These are phyloP conservation scores for Favolaschia claudopus DNA, from an alignment of 768 basidiomycete genomes.

Conservation along the genomic window DNA sequence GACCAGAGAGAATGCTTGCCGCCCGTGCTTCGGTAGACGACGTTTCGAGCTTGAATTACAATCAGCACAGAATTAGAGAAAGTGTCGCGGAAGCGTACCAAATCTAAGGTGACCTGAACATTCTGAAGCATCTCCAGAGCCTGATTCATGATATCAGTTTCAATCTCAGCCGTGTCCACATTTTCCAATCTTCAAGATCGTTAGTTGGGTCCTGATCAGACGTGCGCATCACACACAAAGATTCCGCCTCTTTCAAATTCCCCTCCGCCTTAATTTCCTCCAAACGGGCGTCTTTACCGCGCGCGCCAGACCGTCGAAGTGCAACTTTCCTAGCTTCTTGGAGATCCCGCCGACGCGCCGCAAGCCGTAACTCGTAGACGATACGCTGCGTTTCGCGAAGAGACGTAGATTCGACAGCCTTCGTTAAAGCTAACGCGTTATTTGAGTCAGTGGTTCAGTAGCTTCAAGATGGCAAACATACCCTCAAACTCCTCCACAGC, in stretches of 20 bases:
- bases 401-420: slow-evolving; percentile 35
- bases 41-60: slow-evolving; percentile 42
- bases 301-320: slow-evolving; percentile 57
- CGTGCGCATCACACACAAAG: slow-evolving; percentile 36
- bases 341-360: slow-evolving; percentile 41
- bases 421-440: slow-evolving; percentile 32
- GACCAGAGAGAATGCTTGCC: slow-evolving; percentile 58
- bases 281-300: slow-evolving; percentile 65
- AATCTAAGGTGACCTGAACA: slow-evolving; percentile 16
- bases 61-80: too few species aligned
- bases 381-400: slow-evolving; percentile 32
- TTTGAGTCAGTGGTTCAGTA: background rate
- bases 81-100: too few species aligned
- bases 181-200: slow-evolving; percentile 32
- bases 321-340: slow-evolving; percentile 54
- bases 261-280: slow-evolving; percentile 55
- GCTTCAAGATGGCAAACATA: slow-evolving; percentile 23
- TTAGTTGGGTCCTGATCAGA: slow-evolving; percentile 23
- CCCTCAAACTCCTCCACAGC: slow-evolving; percentile 40
- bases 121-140: slow-evolving; percentile 30
- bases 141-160: slow-evolving; percentile 25
- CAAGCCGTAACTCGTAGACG: slow-evolving; percentile 36
- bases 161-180: slow-evolving; percentile 30
- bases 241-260: slow-evolving; percentile 41
- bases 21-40: slow-evolving; percentile 57